A percentile compares a stretch with the other conserved stretches of the same genome.
Conservation (phyloP, 345 rosid genomes). For the Chamaenerion angustifolium region DNA sequence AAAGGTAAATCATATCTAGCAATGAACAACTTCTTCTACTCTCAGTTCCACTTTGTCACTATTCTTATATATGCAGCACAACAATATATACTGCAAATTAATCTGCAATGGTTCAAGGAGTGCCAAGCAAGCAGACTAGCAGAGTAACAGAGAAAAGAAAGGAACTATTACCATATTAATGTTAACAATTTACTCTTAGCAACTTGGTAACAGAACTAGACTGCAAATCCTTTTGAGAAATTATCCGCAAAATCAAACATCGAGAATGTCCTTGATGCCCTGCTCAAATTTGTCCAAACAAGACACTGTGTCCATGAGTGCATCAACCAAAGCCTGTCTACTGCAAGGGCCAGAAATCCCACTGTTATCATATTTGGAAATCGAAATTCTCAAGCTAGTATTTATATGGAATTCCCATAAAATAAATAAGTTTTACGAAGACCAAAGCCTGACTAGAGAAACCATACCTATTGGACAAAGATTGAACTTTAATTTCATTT, state of each 20-base stretch:
- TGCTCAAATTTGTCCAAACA: conserved; percentile 49
- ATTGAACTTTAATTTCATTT: conserved; percentile 38
- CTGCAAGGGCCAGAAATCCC: conserved; percentile 6
- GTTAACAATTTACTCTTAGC: not conserved
- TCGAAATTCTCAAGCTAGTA: too few species aligned
- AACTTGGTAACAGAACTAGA: not conserved
- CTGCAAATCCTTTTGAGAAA: conserved; percentile 2
- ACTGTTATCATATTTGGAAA: too few species aligned
- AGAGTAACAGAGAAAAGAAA: conserved; percentile 1
- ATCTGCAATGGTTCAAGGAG: too few species aligned
- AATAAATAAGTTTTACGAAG: not conserved
- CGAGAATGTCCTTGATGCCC: conserved; percentile 46
- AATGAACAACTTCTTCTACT: too few species aligned
- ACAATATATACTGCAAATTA: too few species aligned
- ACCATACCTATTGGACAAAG: conserved; percentile 47
- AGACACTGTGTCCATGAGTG: conserved; percentile 35
- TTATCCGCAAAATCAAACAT: conserved; percentile 20
- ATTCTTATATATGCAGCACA: too few species aligned
- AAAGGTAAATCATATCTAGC: too few species aligned
- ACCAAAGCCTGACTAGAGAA: not conserved
- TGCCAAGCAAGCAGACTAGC: not conserved
- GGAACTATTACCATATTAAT: not conserved
- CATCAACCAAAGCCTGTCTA: conserved; percentile 39
- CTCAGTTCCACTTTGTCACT: too few species aligned
- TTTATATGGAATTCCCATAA: not conserved